Conservation (phyloP, 257 asterid species). For the Thymus mandschuricus region DNA sequence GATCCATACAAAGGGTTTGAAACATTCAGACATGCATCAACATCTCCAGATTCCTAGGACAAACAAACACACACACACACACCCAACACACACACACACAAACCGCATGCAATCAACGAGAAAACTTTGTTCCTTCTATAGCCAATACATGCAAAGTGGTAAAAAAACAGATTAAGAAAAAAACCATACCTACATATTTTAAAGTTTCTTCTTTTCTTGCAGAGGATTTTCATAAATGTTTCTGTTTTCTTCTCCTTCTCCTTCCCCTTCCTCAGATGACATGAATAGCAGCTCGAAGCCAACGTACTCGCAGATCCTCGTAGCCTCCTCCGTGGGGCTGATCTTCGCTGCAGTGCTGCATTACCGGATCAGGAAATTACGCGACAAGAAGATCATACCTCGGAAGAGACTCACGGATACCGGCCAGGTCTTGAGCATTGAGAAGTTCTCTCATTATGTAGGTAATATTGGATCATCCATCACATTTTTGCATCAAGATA, state of each 20-base stretch:
- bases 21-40: slow-evolving; percentile 28
- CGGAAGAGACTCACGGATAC: slow-evolving; percentile 55
- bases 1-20: slow-evolving; percentile 12
- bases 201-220: neutral
- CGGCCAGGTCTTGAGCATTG: slow-evolving; percentile 70
- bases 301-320: slow-evolving; percentile 56
- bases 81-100: neutral
- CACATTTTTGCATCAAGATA: neutral
- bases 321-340: slow-evolving; percentile 77
- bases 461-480: slow-evolving; percentile 52
- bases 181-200: neutral
- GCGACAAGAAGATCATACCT: slow-evolving; percentile 64
- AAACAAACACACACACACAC: slow-evolving; percentile 15
- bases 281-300: slow-evolving; percentile 36
- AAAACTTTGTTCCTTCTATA: slow-evolving; percentile 23
- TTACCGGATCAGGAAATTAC: slow-evolving; percentile 55
- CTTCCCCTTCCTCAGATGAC: slow-evolving; percentile 35
- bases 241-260: neutral
- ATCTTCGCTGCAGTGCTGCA: slow-evolving; percentile 70
- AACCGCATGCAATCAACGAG: slow-evolving; percentile 19
- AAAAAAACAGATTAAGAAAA: slow-evolving; percentile 10
- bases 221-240: neutral
- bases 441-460: slow-evolving; percentile 85
- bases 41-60: slow-evolving; percentile 13
- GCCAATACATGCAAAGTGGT: slow-evolving; percentile 43